Evolutionary conservation across 768 basidiomycete species (phyloP), one percentile per base, ranked within the genome.

Genomic region (Lactifluus pinguis): DNA sequence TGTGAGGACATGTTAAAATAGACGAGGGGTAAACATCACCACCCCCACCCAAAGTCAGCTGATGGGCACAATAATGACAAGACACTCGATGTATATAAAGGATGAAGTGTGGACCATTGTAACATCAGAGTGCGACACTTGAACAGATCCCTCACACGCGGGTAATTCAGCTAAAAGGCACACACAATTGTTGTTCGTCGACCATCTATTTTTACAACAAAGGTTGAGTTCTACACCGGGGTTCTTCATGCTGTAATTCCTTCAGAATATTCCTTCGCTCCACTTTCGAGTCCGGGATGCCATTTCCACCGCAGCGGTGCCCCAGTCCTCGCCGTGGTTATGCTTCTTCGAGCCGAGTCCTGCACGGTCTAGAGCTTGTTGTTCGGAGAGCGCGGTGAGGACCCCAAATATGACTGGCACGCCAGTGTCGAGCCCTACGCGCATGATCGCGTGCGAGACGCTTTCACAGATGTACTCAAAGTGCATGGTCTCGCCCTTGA

Each of bases 271-370:
- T 42, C 90, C 91, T 68, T 83, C 78, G 42, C 75, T 74, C 91
- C 91, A 93, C 32, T 77, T 76, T 61, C 78, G 80, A 52, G 79
- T 74, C 58, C 83, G 84, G 36, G 76, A 76, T 2, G 84, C 89
- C 91, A 93, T 93, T 71, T 99, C 95, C 6, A 98, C 93, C 3
- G 95, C 95, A 3, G 95, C 95, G 42, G 86, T 70, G n/a, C 89
- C 95, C 95, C 95, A 99, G 67, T 98, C 95, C 72, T 94, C 92
- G 17, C 95, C 95, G 69, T 99, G 95, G 74, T 98, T 98, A 70
- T 98, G 97, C 2, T 86, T 86, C 61, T 79, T 75, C 55, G 70
- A 77, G 13, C 87, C 91, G 49, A 99, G 73, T 4, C 97, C 97
- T n/a, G 97, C 92, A 61, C 97, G 77, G 68, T 95, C 89, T 68